A percentile compares a stretch with the other conserved stretches of the same genome.
phyloP scores from a whole-genome alignment of 164 flowering plant species.

The Chloranthus sessilifolius region DNA sequence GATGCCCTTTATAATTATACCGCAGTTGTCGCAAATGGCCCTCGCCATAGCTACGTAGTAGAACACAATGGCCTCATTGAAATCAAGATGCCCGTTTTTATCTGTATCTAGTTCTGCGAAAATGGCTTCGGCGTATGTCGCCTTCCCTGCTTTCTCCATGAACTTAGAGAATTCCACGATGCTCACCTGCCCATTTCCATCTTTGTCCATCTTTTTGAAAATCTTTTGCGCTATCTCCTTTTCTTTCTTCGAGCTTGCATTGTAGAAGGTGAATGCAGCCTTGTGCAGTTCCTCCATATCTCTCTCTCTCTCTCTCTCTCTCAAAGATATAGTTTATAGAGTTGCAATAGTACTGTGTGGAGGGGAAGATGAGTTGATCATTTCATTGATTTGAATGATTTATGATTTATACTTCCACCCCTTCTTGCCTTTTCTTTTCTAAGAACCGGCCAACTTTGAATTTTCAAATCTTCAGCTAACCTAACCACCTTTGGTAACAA shows the following conservation, averaged over 20 bases:
- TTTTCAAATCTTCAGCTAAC: too few species aligned
- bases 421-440: too few species aligned
- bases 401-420: too few species aligned
- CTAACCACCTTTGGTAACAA: too few species aligned
- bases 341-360: too few species aligned
- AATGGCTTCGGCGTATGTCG: not conserved
- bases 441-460: too few species aligned
- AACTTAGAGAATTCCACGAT: not conserved
- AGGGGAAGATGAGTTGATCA: too few species aligned
- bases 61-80: not conserved
- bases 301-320: not conserved
- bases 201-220: not conserved
- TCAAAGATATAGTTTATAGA: too few species aligned
- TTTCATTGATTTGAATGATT: too few species aligned
- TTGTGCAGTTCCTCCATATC: not conserved
- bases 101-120: not conserved
- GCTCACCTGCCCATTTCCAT: slow-evolving; percentile 1
- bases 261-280: not conserved
- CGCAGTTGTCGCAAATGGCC: not conserved
- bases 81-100: not conserved
- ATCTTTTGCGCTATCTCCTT: not conserved
- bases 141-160: not conserved
- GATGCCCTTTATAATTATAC: not conserved
- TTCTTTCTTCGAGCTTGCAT: not conserved
- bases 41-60: not conserved